These are phyloP conservation scores for Schwanniomyces occidentalis DNA, from an alignment of 805 yeast species.

Conservation along the genomic window DNA sequence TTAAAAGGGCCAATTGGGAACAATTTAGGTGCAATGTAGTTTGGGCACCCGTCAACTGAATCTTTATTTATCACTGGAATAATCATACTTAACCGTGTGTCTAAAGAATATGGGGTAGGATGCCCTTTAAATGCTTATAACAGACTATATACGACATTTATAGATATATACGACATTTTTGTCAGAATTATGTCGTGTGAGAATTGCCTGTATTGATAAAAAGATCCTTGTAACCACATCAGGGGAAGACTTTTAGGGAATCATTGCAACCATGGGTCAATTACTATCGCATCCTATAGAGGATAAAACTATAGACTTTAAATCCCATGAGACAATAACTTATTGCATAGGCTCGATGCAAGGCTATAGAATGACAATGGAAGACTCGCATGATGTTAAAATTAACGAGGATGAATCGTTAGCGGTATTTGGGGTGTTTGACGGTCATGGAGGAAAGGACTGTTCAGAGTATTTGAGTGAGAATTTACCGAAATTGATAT, in stretches of 20 bases:
- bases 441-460: conserved; percentile 78
- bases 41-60: conserved; percentile 29
- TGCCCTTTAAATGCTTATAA: not conserved
- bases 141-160: not conserved
- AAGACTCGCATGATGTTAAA: conserved; percentile 66
- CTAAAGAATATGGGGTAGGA: not conserved
- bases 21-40: conserved; percentile 32
- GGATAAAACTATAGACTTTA: conserved; percentile 58
- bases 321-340: conserved; percentile 45
- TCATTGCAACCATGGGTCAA: conserved; percentile 76
- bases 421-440: conserved; percentile 70
- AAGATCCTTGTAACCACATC: not conserved
- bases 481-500: conserved; percentile 38
- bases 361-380: conserved; percentile 74
- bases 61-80: conserved; percentile 26
- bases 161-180: no score
- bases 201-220: not conserved
- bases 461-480: conserved; percentile 56
- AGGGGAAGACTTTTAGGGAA: not conserved
- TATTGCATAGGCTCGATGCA: conserved; percentile 76
- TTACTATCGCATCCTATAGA: conserved; percentile 72
- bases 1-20: conserved; percentile 45
- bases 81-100: no score
- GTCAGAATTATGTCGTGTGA: no score
- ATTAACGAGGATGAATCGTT: conserved; percentile 43